Conservation (phyloP, 495 filamentous ascomycete genomes). For the Schizothecium vesticola region DNA sequence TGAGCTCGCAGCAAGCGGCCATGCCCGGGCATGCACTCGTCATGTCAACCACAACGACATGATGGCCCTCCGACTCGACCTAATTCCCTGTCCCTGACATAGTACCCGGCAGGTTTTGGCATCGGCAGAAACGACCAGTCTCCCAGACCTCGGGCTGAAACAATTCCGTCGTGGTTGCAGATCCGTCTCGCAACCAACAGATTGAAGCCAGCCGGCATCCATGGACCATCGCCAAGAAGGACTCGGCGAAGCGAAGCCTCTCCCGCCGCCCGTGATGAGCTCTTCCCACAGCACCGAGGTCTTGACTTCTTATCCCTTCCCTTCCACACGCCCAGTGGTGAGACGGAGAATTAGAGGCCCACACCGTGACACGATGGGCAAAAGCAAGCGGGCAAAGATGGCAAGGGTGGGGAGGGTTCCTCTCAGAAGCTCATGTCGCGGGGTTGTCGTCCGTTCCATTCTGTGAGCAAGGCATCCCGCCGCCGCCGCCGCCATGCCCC, state of each 20-base stretch:
- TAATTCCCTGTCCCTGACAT: neutral
- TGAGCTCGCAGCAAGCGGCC: neutral
- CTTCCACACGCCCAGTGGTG: neutral
- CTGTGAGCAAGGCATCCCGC: neutral
- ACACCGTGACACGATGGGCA: neutral
- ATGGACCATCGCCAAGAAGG: neutral
- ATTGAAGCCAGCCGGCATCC: neutral
- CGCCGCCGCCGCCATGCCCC: conserved; percentile 1
- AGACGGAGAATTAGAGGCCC: neutral
- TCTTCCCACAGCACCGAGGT: neutral
- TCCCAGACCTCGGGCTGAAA: conserved; percentile 15
- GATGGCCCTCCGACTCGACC: neutral
- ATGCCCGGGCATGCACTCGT: neutral
- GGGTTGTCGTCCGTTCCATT: neutral
- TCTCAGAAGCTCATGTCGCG: neutral
- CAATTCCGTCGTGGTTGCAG: conserved; percentile 14
- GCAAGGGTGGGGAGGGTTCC: neutral
- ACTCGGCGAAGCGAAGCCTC: neutral
- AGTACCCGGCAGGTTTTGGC: neutral
- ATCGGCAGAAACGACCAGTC: neutral
- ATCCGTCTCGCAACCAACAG: conserved; percentile 20
- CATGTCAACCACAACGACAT: neutral
- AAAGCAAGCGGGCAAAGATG: neutral
- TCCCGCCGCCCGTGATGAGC: neutral
- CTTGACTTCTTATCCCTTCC: neutral